Evolutionary conservation across 1,284 basidiomycete species (phyloP), one percentile per base, ranked within the genome.

Genomic region (Pisolithus thermaeus): DNA sequence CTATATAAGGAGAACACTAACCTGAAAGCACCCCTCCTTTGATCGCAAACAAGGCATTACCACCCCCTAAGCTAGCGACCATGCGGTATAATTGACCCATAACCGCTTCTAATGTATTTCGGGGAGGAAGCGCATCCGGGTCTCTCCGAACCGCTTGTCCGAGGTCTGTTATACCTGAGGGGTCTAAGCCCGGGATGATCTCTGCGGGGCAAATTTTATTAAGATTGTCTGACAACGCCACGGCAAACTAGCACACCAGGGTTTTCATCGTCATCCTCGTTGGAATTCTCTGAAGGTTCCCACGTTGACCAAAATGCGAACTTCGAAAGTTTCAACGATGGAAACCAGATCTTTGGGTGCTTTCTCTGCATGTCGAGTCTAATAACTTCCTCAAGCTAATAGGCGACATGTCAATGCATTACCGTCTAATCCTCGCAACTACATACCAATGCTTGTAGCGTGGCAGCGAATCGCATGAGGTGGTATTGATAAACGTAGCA

Each of bases 401-500:
- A 65, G 51, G 22, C 65, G 62, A 20, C 63, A 61, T 28, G 62
- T 56, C 8, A 67, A 53, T 69, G 65, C 46, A 68, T 46, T 35
- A 18, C 5, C 18, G 8, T n/a, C 23, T 9, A 22, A 3, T 32
- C 20, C n/a, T 16, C n/a, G 18, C 30, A 59, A 51, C 2, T 8
- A 65, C 73, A 44, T 50, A 80, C 79, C 61, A 82, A 68, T 5
- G 70, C 71, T 28, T 77, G 61, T 1, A 81, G 59, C 7, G 75
- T 70, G 12, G 63, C 66, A 3, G 74, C 62, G 58, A 84, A 80
- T 48, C 78, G 76, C 53, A 82, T 76, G 35, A 89, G 59, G 59
- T 87, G 79, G 59, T 83, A 86, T 58, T 91, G 87, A 61, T 90
- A 92, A 22, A 89, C 77, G 59, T 82, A 87, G 47, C 81, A 83